These are phyloP conservation scores for Glonium stellatum DNA, from an alignment of 495 filamentous ascomycete genomes.

Conservation along the genomic window DNA sequence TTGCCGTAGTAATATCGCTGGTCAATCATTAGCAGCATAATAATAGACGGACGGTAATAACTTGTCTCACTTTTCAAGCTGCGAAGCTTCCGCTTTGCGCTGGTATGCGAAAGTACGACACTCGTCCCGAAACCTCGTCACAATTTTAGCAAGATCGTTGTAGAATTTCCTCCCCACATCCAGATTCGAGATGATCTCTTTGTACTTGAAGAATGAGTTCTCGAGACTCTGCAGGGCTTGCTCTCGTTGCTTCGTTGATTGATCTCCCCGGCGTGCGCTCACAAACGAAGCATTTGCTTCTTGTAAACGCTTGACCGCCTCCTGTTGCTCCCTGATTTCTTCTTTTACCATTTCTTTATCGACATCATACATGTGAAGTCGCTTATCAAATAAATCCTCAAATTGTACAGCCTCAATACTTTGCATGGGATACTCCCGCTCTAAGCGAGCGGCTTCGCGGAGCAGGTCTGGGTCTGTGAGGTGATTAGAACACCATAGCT, in stretches of 20 bases:
- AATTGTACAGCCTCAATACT: conserved; percentile 80
- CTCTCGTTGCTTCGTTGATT: conserved; percentile 70
- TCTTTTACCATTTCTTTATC: conserved; percentile 62
- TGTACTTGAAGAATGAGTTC: conserved; percentile 81
- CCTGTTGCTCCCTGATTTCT: conserved; percentile 71
- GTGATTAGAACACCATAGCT: conserved; percentile 12
- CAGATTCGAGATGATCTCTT: conserved; percentile 83
- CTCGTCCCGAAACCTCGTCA: conserved; percentile 70
- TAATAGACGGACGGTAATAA: not conserved
- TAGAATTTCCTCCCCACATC: conserved; percentile 92
- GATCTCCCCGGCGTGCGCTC: conserved; percentile 61
- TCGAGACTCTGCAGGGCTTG: conserved; percentile 81
- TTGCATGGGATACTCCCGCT: conserved; percentile 78
- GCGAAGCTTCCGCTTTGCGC: conserved; percentile 70
- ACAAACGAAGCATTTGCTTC: conserved; percentile 75
- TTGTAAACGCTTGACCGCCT: conserved; percentile 56
- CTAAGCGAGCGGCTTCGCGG: conserved; percentile 71
- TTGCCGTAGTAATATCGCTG: conserved; percentile 58
- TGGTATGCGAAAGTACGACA: conserved; percentile 71
- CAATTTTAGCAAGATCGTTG: conserved; percentile 84
- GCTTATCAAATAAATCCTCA: conserved; percentile 80
- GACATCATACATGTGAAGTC: conserved; percentile 69
- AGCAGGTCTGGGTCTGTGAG: conserved; percentile 60
- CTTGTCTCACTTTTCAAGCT: conserved; percentile 59
- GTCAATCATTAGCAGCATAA: conserved; percentile 17